Base-by-base conservation (phyloP, 1,284 basidiomycete species). In the Xerocomus amazonicus region DNA sequence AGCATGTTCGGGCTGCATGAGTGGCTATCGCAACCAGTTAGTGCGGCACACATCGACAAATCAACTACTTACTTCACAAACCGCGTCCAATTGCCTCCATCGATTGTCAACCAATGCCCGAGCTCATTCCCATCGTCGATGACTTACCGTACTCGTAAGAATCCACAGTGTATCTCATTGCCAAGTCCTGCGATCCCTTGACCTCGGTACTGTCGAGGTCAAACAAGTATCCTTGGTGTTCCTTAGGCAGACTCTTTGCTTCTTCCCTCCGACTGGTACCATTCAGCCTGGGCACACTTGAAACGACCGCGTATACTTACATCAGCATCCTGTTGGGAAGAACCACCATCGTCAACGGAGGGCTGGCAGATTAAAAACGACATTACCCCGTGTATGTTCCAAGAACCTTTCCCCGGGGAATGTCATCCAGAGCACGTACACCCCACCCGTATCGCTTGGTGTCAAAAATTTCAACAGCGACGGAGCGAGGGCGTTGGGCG, bases 21-120 rank as follows among this genome's bases (percentile, higher is more conserved):
- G 58, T 87, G 84, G 57, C 84, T 87, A 53, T 12, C 45, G 19
- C 19, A 34, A 7, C 19, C 14, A 10, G 28, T 29, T 65, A 34
- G 53, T 49, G 27, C 27, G 6, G 38, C 19, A 31, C 36, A 44
- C 10, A 39, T 40, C 31, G 5, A 9, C 17, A 4, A 17, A 12
- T 29, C 36, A 42, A 34, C 28, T 14, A 65, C 78, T 51, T 58
- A 84, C 84, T 87, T 87, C 32, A 87, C 69, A 52, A 87, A 87
- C 9, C 83, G 72, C 3, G 83, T 83, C 84, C 84, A 87, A 57
- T 87, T 87, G 4, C 84, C 83, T 86, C 48, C 8, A 39, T 50
- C 35, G 10, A 19, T 17, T 23, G 43, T 53, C 44, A 56, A 48
- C 27, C 16, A 28, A 51, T 43, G 43, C 16, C 14, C 1, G 9